Base-by-base conservation (phyloP, 2,329 filamentous ascomycete genomes). In the Keithomyces neogunnii region DNA sequence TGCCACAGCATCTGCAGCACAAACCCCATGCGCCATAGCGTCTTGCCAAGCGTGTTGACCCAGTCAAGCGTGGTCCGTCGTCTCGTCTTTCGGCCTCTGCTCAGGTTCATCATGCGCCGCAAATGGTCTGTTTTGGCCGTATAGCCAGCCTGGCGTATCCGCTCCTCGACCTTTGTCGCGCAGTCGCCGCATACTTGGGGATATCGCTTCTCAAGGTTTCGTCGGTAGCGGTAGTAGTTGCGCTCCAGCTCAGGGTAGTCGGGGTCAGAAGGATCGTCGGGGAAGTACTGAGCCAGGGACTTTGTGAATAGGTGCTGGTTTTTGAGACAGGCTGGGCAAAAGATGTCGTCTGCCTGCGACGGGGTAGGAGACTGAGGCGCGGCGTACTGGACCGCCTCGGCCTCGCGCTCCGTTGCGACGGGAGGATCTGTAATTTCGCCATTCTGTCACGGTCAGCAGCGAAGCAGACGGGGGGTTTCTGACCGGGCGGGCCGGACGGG, bases 361-460 rank as follows among this genome's bases (percentile, higher is more conserved):
- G 62, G 51, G 26, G 13, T 53, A 49, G 45, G 60, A 51, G 58
- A 72, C 58, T 55, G 70, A 69, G 45, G 72, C 61, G 49, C 70
- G 49, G 73, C 77, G 64, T 74, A 84, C 52, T 70, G 68, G n/a
- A 69, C 63, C 39, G 66, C 62, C 54, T 69, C 63, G 50, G 72
- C 64, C 60, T 72, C 66, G 54, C 68, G 57, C 60, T 71, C 53
- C 53, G 80, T 80, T 26, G 77, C 70, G 29, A 84, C 75, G 2
- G 89, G 90, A 30, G 91, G 89, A 67, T 99, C 92, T 51, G 88
- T 86, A 57, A 97, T 93, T 48, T 95, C 84, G 62, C 92, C 92
- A 65, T 89, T 82, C 87, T 93, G 62, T n/a, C 26, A 48, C 36
- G 29, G 32, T 40, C 9, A 29, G 11, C 13, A 7, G 13, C 13